Evolutionary conservation across 2,329 filamentous ascomycete species (phyloP).

Genomic region (Fusarium lateritium): DNA sequence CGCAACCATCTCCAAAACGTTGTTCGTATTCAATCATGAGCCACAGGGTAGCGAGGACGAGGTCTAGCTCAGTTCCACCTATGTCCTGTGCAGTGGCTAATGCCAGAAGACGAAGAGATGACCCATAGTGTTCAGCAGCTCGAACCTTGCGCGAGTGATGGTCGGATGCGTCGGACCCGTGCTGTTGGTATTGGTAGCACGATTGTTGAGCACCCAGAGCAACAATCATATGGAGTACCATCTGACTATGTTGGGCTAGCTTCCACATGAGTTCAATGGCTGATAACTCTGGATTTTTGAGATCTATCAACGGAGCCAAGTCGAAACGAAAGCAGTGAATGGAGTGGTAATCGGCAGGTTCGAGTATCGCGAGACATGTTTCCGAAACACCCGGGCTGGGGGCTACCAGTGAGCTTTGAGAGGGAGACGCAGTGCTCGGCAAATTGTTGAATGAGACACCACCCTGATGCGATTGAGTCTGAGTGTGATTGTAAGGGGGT

Average conservation of each 20-base stretch:
- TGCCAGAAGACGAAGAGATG: too few species aligned
- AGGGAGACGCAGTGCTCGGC: background rate
- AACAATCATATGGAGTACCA: constrained; percentile 6
- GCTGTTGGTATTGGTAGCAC: background rate
- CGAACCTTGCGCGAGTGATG: too few species aligned
- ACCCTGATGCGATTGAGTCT: too few species aligned
- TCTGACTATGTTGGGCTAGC: background rate
- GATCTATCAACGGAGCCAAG: background rate
- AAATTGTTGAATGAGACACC: background rate
- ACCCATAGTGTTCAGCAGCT: background rate
- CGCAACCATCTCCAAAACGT: background rate
- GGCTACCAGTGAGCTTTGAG: too few species aligned
- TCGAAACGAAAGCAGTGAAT: constrained; percentile 12
- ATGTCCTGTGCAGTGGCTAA: too few species aligned
- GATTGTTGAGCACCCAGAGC: background rate
- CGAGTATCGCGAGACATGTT: background rate
- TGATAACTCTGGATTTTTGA: background rate
- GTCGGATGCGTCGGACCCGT: too few species aligned
- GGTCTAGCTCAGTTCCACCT: background rate
- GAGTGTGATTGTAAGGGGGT: too few species aligned
- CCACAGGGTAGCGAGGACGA: background rate
- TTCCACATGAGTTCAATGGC: background rate
- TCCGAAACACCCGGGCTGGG: too few species aligned
- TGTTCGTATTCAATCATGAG: constrained; percentile 5
- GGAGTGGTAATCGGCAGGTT: background rate